Conservation (phyloP, 495 filamentous ascomycete genomes). For the Penicillium parvum region DNA sequence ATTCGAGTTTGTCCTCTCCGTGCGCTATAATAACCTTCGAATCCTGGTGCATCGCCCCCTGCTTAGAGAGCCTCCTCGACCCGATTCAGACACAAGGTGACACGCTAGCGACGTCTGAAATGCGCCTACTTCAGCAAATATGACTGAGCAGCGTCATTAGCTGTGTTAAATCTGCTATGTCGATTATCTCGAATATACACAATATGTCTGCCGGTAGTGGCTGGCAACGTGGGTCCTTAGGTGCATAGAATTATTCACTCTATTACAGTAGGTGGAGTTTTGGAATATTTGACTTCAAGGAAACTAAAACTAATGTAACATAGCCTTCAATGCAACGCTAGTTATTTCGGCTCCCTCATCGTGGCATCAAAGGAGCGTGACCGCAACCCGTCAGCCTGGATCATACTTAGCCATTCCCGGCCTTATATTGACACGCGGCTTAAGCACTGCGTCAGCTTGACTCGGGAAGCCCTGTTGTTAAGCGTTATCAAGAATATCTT, state of each 20-base stretch:
- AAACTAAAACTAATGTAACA: background rate
- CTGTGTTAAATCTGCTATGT: slow-evolving; percentile 29
- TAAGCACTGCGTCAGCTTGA: slow-evolving; percentile 36
- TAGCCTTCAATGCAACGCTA: slow-evolving; percentile 35
- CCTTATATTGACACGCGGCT: slow-evolving; percentile 24
- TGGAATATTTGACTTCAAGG: too few relatives aligned
- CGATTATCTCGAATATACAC: slow-evolving; percentile 32
- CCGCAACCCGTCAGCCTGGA: slow-evolving; percentile 3
- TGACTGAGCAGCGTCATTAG: slow-evolving; percentile 31
- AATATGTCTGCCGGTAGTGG: slow-evolving; percentile 20
- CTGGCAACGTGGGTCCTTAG: slow-evolving; percentile 24
- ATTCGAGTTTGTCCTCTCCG: slow-evolving; percentile 26
- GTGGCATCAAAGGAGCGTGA: slow-evolving; percentile 10
- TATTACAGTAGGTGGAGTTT: slow-evolving; percentile 30
- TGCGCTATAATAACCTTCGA: slow-evolving; percentile 34
- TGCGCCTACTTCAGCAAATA: slow-evolving; percentile 22
- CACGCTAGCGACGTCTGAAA: slow-evolving; percentile 17
- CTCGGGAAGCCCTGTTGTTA: slow-evolving; percentile 33
- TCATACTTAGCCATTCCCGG: slow-evolving; percentile 9
- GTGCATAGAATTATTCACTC: slow-evolving; percentile 41
- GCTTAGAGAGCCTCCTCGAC: slow-evolving; percentile 29
- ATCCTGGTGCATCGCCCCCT: slow-evolving; percentile 32
- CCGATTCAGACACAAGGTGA: slow-evolving; percentile 18
- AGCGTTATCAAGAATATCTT: slow-evolving; percentile 32
- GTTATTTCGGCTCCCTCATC: slow-evolving; percentile 29